A percentile compares a stretch with the other conserved stretches of the same genome.
Conservation (phyloP, 257 asterid species). For the Rhazya stricta region DNA sequence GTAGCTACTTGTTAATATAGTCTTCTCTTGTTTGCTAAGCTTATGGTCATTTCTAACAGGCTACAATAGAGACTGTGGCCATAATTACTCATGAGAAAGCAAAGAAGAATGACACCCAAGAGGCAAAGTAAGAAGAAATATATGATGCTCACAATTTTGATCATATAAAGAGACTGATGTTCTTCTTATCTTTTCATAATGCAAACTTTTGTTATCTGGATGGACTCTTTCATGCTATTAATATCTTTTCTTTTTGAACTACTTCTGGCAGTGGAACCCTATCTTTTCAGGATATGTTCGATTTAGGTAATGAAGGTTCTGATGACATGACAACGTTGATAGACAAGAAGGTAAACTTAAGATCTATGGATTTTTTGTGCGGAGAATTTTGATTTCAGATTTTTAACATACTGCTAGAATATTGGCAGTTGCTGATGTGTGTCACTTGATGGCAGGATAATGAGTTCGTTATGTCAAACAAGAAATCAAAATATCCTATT, state of each 20-base stretch:
- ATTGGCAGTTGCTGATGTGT: constrained; percentile 16
- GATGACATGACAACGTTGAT: constrained; percentile 66
- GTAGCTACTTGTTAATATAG: background rate
- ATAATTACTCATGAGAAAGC: constrained; percentile 73
- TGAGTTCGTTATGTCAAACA: constrained; percentile 85
- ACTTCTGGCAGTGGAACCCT: constrained; percentile 52
- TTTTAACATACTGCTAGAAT: background rate
- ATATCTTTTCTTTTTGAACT: constrained; percentile 14
- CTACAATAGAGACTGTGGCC: constrained; percentile 85
- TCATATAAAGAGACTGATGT: background rate
- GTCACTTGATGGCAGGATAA: constrained; percentile 55
- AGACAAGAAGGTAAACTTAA: constrained; percentile 58
- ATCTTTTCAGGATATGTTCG: constrained; percentile 72
- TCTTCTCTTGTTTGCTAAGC: constrained; percentile 3
- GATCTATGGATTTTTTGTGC: constrained; percentile 2
- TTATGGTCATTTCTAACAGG: constrained; percentile 42
- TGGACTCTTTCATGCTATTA: constrained; percentile 1
- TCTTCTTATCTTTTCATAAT: background rate
- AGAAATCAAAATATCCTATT: constrained; percentile 86
- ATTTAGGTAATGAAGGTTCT: constrained; percentile 69
- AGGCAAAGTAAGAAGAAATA: constrained; percentile 55
- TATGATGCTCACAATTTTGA: background rate
- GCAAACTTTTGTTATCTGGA: background rate
- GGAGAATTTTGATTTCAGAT: constrained; percentile 1
- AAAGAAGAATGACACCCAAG: constrained; percentile 75